Evolutionary conservation across 257 asterid species (phyloP), one percentile per base, ranked within the genome.

Genomic region (Echium plantagineum): DNA sequence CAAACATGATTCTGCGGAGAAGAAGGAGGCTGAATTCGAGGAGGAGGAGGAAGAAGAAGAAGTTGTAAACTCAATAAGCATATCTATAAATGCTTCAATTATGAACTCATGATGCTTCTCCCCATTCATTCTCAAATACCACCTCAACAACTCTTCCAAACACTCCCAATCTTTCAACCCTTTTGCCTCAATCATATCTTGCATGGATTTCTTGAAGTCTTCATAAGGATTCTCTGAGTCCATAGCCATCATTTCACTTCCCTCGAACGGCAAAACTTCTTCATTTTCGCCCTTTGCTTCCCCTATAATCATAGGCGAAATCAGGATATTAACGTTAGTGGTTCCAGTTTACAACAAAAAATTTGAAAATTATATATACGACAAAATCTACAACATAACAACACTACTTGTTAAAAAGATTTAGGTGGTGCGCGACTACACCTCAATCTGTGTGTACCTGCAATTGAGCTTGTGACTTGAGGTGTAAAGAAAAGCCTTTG

Each of bases 141-240:
- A 78, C 52, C 70, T 47, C 47, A 85, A 58, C 17, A 83, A 68
- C 17, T 74, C 84, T 66, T 83, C 87, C 53, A 85, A 58, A 8
- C 51, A 58, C 2, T 69, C 77, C 82, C 89, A 75, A 42, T 77
- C 75, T 21, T 72, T 72, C 30, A 79, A 22, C 19, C 70, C 78
- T 38, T 78, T 74, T 19, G 81, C 76, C 57, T 62, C 83, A 67
- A 85, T 80, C 83, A 85, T 80, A 65, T 82, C 89, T 72, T 60
- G 81, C 85, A 85, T 85, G 28, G 94, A 82, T 0, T 52, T 77
- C 62, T 81, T 62, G 74, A 82, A 85, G 60, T 80, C 85, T 35
- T 12, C 7, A 59, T 68, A 72, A 12, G 87, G 94, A 55, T 85
- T 78, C 16, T 13, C 3, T 6, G 83, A 78, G 26, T 76, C 81